Evolutionary conservation across 164 flowering plant genomes (phyloP).

Genomic region (Santalum album): DNA sequence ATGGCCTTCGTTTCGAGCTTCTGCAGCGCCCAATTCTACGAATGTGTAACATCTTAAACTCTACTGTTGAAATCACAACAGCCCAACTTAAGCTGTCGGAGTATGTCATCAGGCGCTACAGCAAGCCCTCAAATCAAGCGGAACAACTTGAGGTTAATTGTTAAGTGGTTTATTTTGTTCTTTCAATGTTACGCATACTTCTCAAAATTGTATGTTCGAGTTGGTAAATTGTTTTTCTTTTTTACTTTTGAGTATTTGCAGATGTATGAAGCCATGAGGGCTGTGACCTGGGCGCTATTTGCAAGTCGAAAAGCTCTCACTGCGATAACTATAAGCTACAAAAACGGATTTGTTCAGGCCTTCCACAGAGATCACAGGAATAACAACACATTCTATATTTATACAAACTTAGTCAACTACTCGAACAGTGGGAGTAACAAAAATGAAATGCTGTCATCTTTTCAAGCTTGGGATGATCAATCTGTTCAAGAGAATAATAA

Average conservation of each 20-base stretch:
- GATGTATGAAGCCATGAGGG: conserved; percentile 80
- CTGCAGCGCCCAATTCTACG: conserved; percentile 85
- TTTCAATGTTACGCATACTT: neutral
- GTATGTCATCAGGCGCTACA: conserved; percentile 56
- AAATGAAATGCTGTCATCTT: conserved; percentile 22
- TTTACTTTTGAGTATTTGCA: conserved; percentile 22
- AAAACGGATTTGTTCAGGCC: conserved; percentile 92
- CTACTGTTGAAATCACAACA: conserved; percentile 77
- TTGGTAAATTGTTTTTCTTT: neutral
- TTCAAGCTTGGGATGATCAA: conserved; percentile 49
- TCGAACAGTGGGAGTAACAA: conserved; percentile 31
- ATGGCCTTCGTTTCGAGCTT: conserved; percentile 77
- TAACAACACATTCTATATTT: conserved; percentile 81
- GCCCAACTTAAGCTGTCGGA: conserved; percentile 93
- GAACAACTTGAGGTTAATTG: conserved; percentile 68
- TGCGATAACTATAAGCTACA: conserved; percentile 79
- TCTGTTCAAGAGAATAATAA: conserved; percentile 39
- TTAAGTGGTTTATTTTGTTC: neutral
- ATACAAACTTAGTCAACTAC: conserved; percentile 61
- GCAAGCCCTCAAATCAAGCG: conserved; percentile 46
- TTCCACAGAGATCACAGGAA: conserved; percentile 87
- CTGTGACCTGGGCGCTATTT: conserved; percentile 87
- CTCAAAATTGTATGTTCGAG: too few relatives aligned
- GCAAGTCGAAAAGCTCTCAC: conserved; percentile 81
- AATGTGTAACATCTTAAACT: conserved; percentile 93